Evolutionary conservation across 1,139 yeast species (phyloP).

Genomic region (Candida anutae): DNA sequence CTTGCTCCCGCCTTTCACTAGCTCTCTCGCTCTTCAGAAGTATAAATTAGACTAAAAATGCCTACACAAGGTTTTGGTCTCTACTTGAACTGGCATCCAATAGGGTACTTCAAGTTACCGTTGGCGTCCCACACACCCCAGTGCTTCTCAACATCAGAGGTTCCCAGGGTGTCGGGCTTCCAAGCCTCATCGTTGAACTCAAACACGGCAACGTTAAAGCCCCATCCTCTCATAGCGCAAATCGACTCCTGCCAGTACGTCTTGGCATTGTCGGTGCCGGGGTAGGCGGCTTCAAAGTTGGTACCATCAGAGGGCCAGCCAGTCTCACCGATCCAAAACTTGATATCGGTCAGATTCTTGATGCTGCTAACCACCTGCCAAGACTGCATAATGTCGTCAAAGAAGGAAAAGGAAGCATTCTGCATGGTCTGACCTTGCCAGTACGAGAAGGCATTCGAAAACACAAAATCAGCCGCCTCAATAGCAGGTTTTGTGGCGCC

Average conservation of each 20-base stretch:
- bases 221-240: slow-evolving; percentile 94
- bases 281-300: slow-evolving; percentile 53
- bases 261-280: slow-evolving; percentile 67
- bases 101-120: slow-evolving; percentile 49
- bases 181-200: slow-evolving; percentile 95
- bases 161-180: slow-evolving; percentile 88
- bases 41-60: no score
- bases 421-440: slow-evolving; percentile 92
- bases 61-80: no score
- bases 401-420: slow-evolving; percentile 82
- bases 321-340: slow-evolving; percentile 96
- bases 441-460: slow-evolving; percentile 93
- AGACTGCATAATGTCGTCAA: slow-evolving; percentile 95
- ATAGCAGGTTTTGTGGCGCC: slow-evolving; percentile 65
- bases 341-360: slow-evolving; percentile 78
- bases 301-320: slow-evolving; percentile 97
- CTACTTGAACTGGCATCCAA: slow-evolving; percentile 44
- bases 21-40: no score
- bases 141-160: slow-evolving; percentile 78
- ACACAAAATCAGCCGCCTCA: slow-evolving; percentile 72
- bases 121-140: slow-evolving; percentile 81
- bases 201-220: slow-evolving; percentile 82
- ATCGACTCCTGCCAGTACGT: slow-evolving; percentile 79
- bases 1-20: no score
- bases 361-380: slow-evolving; percentile 75